Conservation (phyloP, 768 basidiomycete genomes). For the Imleria badia region DNA sequence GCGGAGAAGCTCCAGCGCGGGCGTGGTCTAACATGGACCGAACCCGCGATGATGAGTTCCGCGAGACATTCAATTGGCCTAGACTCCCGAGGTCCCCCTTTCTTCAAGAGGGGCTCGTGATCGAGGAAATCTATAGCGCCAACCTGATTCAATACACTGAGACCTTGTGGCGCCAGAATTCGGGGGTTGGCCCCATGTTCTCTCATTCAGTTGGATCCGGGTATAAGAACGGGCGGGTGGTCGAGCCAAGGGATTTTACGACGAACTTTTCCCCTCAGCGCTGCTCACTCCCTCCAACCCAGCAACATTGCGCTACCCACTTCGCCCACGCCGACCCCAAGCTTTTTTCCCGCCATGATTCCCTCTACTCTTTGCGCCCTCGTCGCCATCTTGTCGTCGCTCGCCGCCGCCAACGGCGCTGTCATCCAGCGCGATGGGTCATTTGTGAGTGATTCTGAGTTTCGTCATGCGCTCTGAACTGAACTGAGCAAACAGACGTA, state of each 20-base stretch:
- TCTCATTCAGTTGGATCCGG: background rate
- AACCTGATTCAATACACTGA: background rate
- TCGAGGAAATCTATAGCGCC: background rate
- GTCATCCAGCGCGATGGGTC: slow-evolving; percentile 17
- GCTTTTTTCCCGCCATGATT: background rate
- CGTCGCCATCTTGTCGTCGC: slow-evolving; percentile 5
- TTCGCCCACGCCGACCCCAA: background rate
- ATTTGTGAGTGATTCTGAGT: slow-evolving; percentile 7
- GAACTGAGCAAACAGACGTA: slow-evolving; percentile 2
- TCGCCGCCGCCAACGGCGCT: slow-evolving; percentile 16
- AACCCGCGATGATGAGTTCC: slow-evolving; percentile 3
- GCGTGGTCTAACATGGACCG: no score
- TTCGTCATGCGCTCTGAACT: rapidly evolving
- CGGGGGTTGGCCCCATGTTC: no score
- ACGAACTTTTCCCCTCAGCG: background rate
- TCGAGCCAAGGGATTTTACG: no score
- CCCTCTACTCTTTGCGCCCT: slow-evolving; percentile 8
- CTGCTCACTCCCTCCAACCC: no score
- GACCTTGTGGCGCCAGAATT: background rate
- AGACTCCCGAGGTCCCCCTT: background rate
- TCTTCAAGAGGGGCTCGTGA: slow-evolving; percentile 2
- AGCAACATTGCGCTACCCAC: background rate
- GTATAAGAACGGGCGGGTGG: slow-evolving; percentile 6
- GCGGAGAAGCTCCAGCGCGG: background rate
- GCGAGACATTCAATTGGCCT: background rate